phyloP scores from a whole-genome alignment of 441 rosid genomes.

The Aleurites moluccanus region DNA sequence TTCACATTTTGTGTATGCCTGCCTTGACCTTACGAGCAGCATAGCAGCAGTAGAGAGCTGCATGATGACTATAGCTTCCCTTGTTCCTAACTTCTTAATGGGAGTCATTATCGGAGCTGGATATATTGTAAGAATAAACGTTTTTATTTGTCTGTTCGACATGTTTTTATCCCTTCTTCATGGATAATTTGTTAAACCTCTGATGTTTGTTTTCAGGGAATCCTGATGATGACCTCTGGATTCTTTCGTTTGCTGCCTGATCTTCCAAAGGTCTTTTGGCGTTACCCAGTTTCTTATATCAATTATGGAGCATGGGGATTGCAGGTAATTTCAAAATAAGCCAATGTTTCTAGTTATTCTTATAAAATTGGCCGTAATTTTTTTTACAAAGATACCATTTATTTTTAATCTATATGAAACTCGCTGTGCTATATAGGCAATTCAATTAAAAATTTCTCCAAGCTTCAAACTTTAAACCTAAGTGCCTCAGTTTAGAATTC shows the following conservation, averaged over 20 bases:
- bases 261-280: slow-evolving; percentile 86
- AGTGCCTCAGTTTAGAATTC: no score
- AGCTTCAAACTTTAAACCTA: no score
- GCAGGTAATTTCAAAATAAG: slow-evolving; percentile 46
- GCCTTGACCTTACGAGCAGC: slow-evolving; percentile 55
- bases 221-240: slow-evolving; percentile 94
- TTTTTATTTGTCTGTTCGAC: no score
- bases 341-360: background rate
- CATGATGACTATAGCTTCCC: slow-evolving; percentile 87
- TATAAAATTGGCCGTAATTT: no score
- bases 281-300: slow-evolving; percentile 82
- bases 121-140: slow-evolving; percentile 51
- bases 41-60: slow-evolving; percentile 79
- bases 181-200: no score
- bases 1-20: slow-evolving; percentile 47
- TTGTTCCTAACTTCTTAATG: slow-evolving; percentile 89
- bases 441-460: no score
- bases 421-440: no score
- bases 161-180: background rate
- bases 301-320: slow-evolving; percentile 85
- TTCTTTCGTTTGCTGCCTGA: slow-evolving; percentile 75
- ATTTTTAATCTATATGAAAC: no score
- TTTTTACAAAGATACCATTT: no score
- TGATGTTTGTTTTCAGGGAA: slow-evolving; percentile 51
- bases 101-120: slow-evolving; percentile 82